Base-by-base conservation (phyloP, 208 protist genomes). In the Porcisia deanei region DNA sequence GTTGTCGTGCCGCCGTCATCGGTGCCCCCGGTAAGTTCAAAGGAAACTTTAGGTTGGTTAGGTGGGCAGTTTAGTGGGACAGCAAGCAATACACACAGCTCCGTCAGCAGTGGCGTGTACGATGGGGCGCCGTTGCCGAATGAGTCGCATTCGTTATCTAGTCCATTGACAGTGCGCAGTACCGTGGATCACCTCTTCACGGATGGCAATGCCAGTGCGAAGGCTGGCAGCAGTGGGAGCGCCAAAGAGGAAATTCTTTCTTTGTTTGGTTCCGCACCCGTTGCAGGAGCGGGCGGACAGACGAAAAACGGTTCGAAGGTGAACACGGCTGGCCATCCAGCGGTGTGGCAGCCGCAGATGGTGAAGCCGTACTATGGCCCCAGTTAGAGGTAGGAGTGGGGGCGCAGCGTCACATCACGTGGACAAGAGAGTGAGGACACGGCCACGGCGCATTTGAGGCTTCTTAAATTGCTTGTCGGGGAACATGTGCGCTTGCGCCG, bases 231-330 rank as follows among this genome's bases (percentile, higher is more conserved):
- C 53, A 77, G 65, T n/a, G 47, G 10, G 22, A 53, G 41, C 25
- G 54, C 71, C 2, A 88, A 92, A 52, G 41, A 79, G 25, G 91
- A 95, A 54, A 93, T 95, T 66, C 71, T 95, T 43, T 93, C 85
- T 3, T 57, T 95, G 22, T 95, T 95, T 72, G 73, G 25, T 41
- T 75, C 78, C 10, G 78, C 78, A 0, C 73, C 78, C 0, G 53
- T 82, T 16, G 66, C 64, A 10, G 80, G 58, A 25, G 73, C 64
- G 1, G 54, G 49, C 9, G 75, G 34, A 39, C 49, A 64, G 73
- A 4, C 64, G 52, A 41, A n/a, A 30, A 34, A 54, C 37, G 41
- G 7, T 20, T 10, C 61, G 9, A 71, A 53, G 12, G 64, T 43
- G 22, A 53, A 54, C 9, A 76, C 71, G 30, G 53, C 73, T n/a